A percentile compares a stretch with the other conserved stretches of the same genome.
These are phyloP conservation scores for Forsythia suspensa DNA, from an alignment of 257 asterid species.

Conservation along the genomic window DNA sequence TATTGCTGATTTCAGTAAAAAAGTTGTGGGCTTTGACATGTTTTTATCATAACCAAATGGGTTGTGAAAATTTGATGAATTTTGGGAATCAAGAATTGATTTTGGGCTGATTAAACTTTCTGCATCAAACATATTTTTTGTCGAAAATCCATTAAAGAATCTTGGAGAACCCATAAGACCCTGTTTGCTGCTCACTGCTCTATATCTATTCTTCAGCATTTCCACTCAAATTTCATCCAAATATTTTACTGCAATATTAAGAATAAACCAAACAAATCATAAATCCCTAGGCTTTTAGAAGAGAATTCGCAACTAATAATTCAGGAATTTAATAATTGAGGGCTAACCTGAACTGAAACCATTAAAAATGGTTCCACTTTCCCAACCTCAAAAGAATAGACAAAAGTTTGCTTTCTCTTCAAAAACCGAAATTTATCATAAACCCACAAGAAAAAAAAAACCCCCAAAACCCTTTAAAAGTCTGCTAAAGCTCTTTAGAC, in stretches of 20 bases:
- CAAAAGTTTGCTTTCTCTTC: slow-evolving; percentile 14
- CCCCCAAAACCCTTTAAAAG: neutral
- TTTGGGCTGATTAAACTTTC: slow-evolving; percentile 55
- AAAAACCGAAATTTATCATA: slow-evolving; percentile 19
- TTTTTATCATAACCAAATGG: slow-evolving; percentile 46
- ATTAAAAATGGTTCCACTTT: slow-evolving; percentile 28
- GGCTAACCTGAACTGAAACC: slow-evolving; percentile 36
- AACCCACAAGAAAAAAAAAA: neutral
- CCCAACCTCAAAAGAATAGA: slow-evolving; percentile 33
- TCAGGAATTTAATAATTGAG: slow-evolving; percentile 17
- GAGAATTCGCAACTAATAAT: neutral
- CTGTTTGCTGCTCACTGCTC: slow-evolving; percentile 49
- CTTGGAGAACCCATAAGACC: slow-evolving; percentile 60
- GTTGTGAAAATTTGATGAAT: slow-evolving; percentile 40
- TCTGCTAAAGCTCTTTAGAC: slow-evolving; percentile 48
- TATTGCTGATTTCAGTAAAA: slow-evolving; percentile 6
- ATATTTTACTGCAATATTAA: neutral
- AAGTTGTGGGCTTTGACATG: slow-evolving; percentile 6
- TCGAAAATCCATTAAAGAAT: slow-evolving; percentile 53
- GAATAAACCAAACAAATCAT: slow-evolving; percentile 27
- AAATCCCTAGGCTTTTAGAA: neutral
- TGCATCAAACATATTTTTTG: slow-evolving; percentile 37
- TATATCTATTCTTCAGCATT: slow-evolving; percentile 78
- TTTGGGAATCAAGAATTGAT: slow-evolving; percentile 62
- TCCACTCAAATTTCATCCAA: neutral